Conservation (phyloP, 305 asterid species). For the Fraxinus greggii region DNA sequence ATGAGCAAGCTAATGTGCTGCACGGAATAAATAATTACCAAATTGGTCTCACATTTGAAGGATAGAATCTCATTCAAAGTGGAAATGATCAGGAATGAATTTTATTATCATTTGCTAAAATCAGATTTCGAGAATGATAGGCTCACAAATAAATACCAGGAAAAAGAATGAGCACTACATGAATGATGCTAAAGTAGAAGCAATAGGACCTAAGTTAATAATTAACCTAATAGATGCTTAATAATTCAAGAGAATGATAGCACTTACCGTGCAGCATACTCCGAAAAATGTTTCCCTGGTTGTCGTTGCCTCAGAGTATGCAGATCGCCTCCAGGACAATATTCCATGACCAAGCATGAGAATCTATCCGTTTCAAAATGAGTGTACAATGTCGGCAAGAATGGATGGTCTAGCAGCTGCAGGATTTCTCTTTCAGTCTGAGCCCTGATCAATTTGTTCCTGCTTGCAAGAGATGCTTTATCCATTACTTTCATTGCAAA, state of each 20-base stretch:
- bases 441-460: slow-evolving; percentile 87
- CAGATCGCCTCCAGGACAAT: slow-evolving; percentile 97
- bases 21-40: neutral
- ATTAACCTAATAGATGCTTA: neutral
- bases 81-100: neutral
- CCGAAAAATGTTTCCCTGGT: slow-evolving; percentile 94
- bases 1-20: neutral
- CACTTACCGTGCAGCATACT: slow-evolving; percentile 85
- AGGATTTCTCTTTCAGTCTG: slow-evolving; percentile 91
- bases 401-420: slow-evolving; percentile 96
- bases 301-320: slow-evolving; percentile 88
- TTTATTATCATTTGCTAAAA: neutral
- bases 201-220: neutral
- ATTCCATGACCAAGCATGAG: slow-evolving; percentile 92
- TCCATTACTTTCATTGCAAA: slow-evolving; percentile 99
- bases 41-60: neutral
- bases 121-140: neutral
- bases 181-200: neutral
- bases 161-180: neutral
- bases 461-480: slow-evolving; percentile 87
- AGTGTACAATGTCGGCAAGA: slow-evolving; percentile 92
- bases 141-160: neutral
- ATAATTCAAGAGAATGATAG: neutral
- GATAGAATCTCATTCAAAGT: neutral
- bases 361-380: slow-evolving; percentile 95